Conservation (phyloP, 169 alveolate species). For the Plasmodium inui region DNA sequence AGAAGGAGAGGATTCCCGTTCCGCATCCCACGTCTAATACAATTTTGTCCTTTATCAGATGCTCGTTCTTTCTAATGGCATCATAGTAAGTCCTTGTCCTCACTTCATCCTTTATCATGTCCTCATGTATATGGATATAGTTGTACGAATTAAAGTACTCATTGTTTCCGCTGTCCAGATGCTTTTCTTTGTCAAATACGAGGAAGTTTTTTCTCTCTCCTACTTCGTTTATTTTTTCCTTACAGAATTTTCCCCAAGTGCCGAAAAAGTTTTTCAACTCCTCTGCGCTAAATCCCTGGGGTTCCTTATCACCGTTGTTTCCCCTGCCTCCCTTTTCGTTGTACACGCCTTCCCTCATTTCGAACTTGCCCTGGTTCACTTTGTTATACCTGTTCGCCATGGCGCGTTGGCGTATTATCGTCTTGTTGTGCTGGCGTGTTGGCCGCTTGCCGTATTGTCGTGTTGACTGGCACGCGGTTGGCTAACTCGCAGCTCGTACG, state of each 20-base stretch:
- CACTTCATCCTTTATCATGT: slow-evolving; percentile 96
- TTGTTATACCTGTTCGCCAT: slow-evolving; percentile 52
- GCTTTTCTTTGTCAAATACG: slow-evolving; percentile 37
- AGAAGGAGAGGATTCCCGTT: slow-evolving; percentile 97
- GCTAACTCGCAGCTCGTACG: not conserved
- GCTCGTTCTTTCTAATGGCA: slow-evolving; percentile 94
- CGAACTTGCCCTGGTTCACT: slow-evolving; percentile 16
- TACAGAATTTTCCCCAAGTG: slow-evolving; percentile 28
- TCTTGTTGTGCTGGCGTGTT: too few relatives aligned
- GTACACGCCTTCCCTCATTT: slow-evolving; percentile 45
- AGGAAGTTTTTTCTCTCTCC: slow-evolving; percentile 42
- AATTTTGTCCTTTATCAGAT: slow-evolving; percentile 94
- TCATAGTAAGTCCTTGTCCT: slow-evolving; percentile 92
- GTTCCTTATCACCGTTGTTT: not conserved
- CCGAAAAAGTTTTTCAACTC: slow-evolving; percentile 21
- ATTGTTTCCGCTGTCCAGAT: slow-evolving; percentile 46
- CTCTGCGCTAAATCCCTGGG: slow-evolving; percentile 21
- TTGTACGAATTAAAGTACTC: slow-evolving; percentile 97
- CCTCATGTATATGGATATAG: slow-evolving; percentile 97
- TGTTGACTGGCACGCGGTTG: too few relatives aligned
- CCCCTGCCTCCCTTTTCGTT: slow-evolving; percentile 3
- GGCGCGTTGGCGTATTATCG: not conserved
- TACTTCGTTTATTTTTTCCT: slow-evolving; percentile 28
- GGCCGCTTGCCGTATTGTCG: too few relatives aligned
- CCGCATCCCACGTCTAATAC: slow-evolving; percentile 99